Base-by-base conservation (phyloP, 768 basidiomycete genomes). In the Pholiota conissans region DNA sequence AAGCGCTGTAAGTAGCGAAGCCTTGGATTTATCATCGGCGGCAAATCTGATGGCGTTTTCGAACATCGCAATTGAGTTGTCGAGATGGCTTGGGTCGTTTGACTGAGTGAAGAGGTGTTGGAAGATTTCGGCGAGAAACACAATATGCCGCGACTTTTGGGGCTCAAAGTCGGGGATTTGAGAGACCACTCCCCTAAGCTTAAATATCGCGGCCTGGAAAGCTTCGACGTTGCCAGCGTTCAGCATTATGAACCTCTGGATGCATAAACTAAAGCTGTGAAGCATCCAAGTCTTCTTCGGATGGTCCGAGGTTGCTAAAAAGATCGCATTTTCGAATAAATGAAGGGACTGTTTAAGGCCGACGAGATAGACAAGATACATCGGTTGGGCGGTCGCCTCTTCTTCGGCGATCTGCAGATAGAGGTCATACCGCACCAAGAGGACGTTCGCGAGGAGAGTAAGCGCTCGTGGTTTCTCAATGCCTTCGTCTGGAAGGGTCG, bases 271-370 rank as follows among this genome's bases (percentile, higher is more conserved):
- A 0, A 60, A 40, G 26, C 49, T 60, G 27, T 47, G 10, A 11
- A 49, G 18, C 32, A 60, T 40, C 53, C 53, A 60, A 7, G 54
- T 40, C 34, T 48, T 39, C 24, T 60, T 60, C n/a, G 53, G 48
- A 22, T 55, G 49, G 27, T 59, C 52, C 9, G n/a, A 39, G 0
- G 48, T 35, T 2, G 58, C 53, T 2, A 47, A 18, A 11, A 3
- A 24, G 30, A 55, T 30, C 14, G 58, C 49, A 9, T 27, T 28
- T 26, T 55, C 49, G 20, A 60, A 35, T 22, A 56, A 46, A 13
- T 10, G 27, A 22, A 42, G 32, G 0, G 58, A 53, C 4, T 11
- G 10, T 18, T 45, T 40, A 20, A 60, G 37, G 26, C 58, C 54
- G 32, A 40, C 34, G 3, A 26, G 11, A 53, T 60, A 60, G 20